phyloP scores from a whole-genome alignment of 805 yeast species.

The Pichia exigua region DNA sequence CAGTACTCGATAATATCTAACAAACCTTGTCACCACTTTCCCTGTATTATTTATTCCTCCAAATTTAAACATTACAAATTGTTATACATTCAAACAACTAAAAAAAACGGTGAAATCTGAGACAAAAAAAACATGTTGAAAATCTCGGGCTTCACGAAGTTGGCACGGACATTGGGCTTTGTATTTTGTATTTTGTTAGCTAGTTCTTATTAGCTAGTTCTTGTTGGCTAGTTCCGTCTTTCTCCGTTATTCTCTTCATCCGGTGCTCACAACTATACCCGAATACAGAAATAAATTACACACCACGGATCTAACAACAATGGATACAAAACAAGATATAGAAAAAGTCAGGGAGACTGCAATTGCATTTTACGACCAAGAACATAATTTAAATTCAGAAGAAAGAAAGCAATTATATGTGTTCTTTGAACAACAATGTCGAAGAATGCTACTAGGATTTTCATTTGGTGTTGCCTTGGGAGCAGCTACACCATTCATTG shows the following conservation, averaged over 20 bases:
- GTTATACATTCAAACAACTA: background rate
- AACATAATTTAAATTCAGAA: slow-evolving; percentile 31
- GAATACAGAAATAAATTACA: background rate
- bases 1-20: slow-evolving; percentile 49
- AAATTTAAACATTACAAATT: background rate
- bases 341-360: slow-evolving; percentile 36
- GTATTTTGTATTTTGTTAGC: too few species aligned
- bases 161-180: background rate
- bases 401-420: slow-evolving; percentile 37
- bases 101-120: background rate
- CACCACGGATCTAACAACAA: background rate
- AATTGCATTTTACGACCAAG: slow-evolving; percentile 41
- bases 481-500: slow-evolving; percentile 35
- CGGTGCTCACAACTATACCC: background rate
- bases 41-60: background rate
- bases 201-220: too few species aligned
- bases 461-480: slow-evolving; percentile 36
- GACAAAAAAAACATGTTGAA: background rate
- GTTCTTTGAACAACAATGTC: slow-evolving; percentile 31
- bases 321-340: slow-evolving; percentile 12
- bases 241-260: background rate
- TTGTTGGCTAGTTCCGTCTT: background rate
- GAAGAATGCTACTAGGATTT: slow-evolving; percentile 30
- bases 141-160: background rate
- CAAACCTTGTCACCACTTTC: background rate